Evolutionary conservation across 129 eudicot genomes (phyloP).

Genomic region (Dittrichia graveolens): DNA sequence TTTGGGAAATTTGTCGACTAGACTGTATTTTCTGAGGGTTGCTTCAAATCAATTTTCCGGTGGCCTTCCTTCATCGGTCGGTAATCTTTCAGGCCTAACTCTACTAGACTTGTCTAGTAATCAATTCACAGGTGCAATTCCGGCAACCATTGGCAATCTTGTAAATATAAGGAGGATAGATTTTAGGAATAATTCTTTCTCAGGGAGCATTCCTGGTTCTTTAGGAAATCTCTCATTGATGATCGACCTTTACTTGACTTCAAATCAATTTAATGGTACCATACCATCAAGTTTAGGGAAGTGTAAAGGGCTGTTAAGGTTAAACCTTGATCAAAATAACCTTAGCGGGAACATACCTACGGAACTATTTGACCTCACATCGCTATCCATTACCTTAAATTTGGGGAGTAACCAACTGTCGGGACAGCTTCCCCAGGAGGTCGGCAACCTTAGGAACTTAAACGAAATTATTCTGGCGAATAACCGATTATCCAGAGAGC

Average conservation of each 20-base stretch:
- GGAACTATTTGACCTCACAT: constrained; percentile 18
- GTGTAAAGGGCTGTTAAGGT: constrained; percentile 17
- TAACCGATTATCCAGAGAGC: constrained; percentile 45
- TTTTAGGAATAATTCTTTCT: constrained; percentile 20
- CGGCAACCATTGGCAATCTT: constrained; percentile 32
- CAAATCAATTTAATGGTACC: constrained; percentile 24
- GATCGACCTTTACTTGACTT: constrained; percentile 20
- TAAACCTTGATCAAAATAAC: constrained; percentile 34
- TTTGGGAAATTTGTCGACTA: constrained; percentile 31
- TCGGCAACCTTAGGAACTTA: constrained; percentile 34
- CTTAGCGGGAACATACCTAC: constrained; percentile 43
- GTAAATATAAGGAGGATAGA: constrained; percentile 19
- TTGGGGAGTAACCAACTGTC: constrained; percentile 38
- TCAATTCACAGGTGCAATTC: constrained; percentile 27
- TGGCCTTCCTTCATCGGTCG: constrained; percentile 31
- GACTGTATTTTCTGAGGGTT: constrained; percentile 11
- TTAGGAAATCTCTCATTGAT: constrained; percentile 34
- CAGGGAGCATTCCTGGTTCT: constrained; percentile 32
- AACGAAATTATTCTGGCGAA: constrained; percentile 25
- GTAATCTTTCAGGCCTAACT: constrained; percentile 27
- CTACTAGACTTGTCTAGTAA: constrained; percentile 28
- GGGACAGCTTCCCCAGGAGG: constrained; percentile 36
- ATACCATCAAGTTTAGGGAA: constrained; percentile 40
- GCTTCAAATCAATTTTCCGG: constrained; percentile 26
- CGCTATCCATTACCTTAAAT: constrained; percentile 32